These are phyloP conservation scores for Nothopassalora personata DNA, from an alignment of 2,329 filamentous ascomycete species.

Conservation along the genomic window DNA sequence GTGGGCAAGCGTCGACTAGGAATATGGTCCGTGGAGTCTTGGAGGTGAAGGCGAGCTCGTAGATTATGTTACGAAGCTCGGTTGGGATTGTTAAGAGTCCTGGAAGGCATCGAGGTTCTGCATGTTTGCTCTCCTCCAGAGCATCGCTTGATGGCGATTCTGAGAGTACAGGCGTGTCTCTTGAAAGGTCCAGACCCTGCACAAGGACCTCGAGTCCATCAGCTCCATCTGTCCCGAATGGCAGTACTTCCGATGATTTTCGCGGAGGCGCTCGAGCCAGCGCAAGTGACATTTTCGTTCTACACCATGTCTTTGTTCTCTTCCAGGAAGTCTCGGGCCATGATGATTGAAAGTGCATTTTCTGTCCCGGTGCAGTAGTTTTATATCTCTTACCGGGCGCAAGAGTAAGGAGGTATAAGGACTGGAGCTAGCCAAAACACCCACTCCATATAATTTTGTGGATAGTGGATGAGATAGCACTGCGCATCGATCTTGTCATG, in stretches of 20 bases:
- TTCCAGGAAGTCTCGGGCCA: too few species aligned
- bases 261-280: too few species aligned
- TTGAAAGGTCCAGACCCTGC: not conserved
- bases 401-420: not conserved
- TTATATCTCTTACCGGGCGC: not conserved
- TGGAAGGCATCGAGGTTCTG: not conserved
- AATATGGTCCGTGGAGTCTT: not conserved
- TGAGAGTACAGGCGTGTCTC: not conserved
- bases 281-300: too few species aligned
- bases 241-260: too few species aligned
- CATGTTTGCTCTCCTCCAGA: not conserved
- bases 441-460: not conserved
- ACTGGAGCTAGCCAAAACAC: not conserved
- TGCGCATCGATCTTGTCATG: too few species aligned
- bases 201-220: not conserved
- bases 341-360: too few species aligned
- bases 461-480: too few species aligned
- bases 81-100: not conserved
- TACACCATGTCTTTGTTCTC: too few species aligned
- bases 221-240: too few species aligned
- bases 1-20: not conserved
- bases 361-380: too few species aligned
- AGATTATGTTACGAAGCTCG: not conserved
- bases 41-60: not conserved
- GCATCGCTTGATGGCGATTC: too few species aligned